Percentiles rank a stretch among this genome's conserved stretches.
Evolutionary conservation across 1,284 basidiomycete genomes (phyloP).

Genomic region (Apiotrichum laibachii): DNA sequence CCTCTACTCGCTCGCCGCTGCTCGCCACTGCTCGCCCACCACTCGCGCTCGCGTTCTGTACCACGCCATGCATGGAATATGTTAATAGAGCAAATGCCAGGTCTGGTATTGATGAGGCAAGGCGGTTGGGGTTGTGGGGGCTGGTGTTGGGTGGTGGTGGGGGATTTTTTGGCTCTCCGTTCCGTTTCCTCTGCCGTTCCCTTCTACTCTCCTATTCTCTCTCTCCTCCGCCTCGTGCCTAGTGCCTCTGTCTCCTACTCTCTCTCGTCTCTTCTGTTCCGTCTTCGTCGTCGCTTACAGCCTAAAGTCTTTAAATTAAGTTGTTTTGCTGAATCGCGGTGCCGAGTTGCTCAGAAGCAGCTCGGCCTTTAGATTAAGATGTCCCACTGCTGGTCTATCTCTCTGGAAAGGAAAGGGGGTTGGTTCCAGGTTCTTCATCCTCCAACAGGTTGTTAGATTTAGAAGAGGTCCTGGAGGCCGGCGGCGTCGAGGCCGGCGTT

Average conservation of each 20-base stretch:
- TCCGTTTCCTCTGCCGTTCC: too few species aligned
- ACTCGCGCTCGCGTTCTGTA: neutral
- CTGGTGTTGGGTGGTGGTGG: neutral
- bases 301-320: too few species aligned
- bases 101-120: conserved; percentile 5
- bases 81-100: conserved; percentile 7
- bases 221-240: neutral
- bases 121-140: neutral
- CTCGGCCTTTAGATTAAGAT: too few species aligned
- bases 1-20: too few species aligned
- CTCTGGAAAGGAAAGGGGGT: neutral
- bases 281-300: neutral
- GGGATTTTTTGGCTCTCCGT: neutral
- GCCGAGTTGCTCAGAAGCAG: too few species aligned
- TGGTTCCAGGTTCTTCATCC: neutral
- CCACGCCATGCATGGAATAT: conserved; percentile 9
- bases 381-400: too few species aligned
- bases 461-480: conserved; percentile 48
- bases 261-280: neutral
- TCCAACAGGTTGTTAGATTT: neutral
- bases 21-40: neutral
- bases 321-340: too few species aligned
- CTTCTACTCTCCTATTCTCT: too few species aligned
- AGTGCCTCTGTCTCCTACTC: neutral
- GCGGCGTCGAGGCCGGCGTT: conserved; percentile 53